Evolutionary conservation across 768 basidiomycete species (phyloP), one percentile per base, ranked within the genome.

Genomic region (Boletus rex-veris): DNA sequence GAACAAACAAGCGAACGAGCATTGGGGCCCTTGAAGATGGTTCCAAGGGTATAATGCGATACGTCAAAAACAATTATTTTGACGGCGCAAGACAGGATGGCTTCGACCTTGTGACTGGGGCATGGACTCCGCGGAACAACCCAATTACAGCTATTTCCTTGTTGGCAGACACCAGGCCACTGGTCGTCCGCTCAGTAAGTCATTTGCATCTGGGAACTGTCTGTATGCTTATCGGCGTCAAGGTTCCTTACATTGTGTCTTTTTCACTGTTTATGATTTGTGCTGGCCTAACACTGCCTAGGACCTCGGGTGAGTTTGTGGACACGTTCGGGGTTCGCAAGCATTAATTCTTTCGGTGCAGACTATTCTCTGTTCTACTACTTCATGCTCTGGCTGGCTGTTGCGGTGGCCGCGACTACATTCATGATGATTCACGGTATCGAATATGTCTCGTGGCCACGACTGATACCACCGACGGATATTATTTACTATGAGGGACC

Each of bases 401-500:
- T 94, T 41, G 73, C 91, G 42, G 66, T 78, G 33, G 59, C 83
- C 48, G 78, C 92, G 12, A 71, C 87, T 53, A 60, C 74, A 42
- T 94, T 90, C 73, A 92, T 98, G 59, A 59, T 86, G 63, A 70
- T 81, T n/a, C 81, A 96, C 70, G 96, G 95, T 36, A 85, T 95
- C 58, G 90, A 93, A 57, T 99, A 97, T 67, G 96, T 99, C 50
- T 82, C 89, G 15, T 98, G 94, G 91, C 97, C 97, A 12, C 82
- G 87, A 11, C 79, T 99, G 50, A 81, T 89, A 58, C 88, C 92
- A 0, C 84, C 86, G 5, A 74, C 76, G 28, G 90, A 92, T 52
- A 76, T 86, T 48, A 86, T 98, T 52, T 84, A 89, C 65, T 99
- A 98, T 70, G 77, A 80, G 45, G 97, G 97, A 15, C 88, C 92